phyloP scores from a whole-genome alignment of 2,329 filamentous ascomycete species.

The Fusarium sp. region DNA sequence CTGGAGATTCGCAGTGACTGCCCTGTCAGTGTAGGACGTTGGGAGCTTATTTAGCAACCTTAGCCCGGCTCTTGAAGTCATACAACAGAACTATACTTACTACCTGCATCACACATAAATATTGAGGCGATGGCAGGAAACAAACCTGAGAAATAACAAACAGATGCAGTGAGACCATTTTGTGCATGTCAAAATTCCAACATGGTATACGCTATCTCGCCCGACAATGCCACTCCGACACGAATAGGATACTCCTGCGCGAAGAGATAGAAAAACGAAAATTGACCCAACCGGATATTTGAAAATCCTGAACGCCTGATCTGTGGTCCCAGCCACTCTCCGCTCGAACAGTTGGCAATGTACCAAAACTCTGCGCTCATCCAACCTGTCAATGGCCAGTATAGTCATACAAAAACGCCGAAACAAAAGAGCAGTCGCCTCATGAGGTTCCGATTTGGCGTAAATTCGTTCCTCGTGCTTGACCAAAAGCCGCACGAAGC shows the following conservation, averaged over 20 bases:
- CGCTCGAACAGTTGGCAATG: slow-evolving; percentile 4
- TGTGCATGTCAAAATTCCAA: slow-evolving; percentile 14
- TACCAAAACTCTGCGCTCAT: slow-evolving; percentile 4
- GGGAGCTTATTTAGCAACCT: slow-evolving; percentile 49
- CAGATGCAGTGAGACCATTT: slow-evolving; percentile 1
- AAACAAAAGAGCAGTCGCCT: slow-evolving; percentile 4
- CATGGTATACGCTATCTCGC: slow-evolving; percentile 24
- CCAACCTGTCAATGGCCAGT: slow-evolving; percentile 15
- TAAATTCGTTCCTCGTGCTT: slow-evolving; percentile 19
- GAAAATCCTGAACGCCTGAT: slow-evolving; percentile 36
- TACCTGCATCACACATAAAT: background rate
- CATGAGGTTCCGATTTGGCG: slow-evolving; percentile 10
- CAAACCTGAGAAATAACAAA: background rate
- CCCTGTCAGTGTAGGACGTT: slow-evolving; percentile 53
- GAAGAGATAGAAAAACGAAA: slow-evolving; percentile 18
- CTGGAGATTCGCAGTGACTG: slow-evolving; percentile 63
- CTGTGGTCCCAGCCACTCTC: slow-evolving; percentile 18
- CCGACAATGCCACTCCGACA: slow-evolving; percentile 22
- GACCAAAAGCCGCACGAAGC: background rate
- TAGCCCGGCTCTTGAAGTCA: background rate
- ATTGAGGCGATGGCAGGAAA: background rate
- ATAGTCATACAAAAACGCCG: slow-evolving; percentile 33
- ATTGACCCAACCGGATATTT: slow-evolving; percentile 42
- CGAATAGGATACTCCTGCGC: slow-evolving; percentile 19
- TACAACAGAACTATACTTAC: background rate